These are phyloP conservation scores for Pichiaceae sp. DNA, from an alignment of 1,139 yeast genomes.

Conservation along the genomic window DNA sequence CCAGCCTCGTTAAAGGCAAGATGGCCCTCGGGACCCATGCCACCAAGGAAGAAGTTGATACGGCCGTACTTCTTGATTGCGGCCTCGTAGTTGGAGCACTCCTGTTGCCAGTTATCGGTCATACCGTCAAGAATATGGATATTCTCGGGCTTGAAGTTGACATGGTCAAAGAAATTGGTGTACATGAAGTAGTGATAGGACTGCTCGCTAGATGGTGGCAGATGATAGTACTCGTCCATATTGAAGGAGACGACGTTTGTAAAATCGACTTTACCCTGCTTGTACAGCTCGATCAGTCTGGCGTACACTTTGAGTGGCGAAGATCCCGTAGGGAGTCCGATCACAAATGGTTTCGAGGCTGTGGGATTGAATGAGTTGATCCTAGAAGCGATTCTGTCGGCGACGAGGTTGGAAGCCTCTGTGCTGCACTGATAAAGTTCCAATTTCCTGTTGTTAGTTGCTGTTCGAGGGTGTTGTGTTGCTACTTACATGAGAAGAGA, in stretches of 20 bases:
- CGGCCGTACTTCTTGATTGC: constrained; percentile 43
- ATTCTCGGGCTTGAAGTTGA: constrained; percentile 47
- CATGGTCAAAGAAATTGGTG: constrained; percentile 49
- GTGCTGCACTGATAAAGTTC: constrained; percentile 11
- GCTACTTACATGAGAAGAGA: too few species aligned
- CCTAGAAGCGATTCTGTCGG: constrained; percentile 36
- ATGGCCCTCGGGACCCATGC: constrained; percentile 60
- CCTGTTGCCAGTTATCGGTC: constrained; percentile 36
- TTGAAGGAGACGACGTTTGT: constrained; percentile 52
- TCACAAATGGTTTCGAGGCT: constrained; percentile 40
- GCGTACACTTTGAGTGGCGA: constrained; percentile 55
- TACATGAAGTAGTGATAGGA: constrained; percentile 57
- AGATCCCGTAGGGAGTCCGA: constrained; percentile 61
- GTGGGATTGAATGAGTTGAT: constrained; percentile 44
- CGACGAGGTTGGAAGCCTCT: constrained; percentile 44
- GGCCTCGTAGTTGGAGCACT: constrained; percentile 43
- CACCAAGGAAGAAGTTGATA: constrained; percentile 52
- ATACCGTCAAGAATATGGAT: constrained; percentile 51
- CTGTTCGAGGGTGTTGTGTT: too few species aligned
- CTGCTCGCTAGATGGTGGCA: constrained; percentile 41
- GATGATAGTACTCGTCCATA: constrained; percentile 54
- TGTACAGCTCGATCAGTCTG: constrained; percentile 38
- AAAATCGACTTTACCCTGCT: constrained; percentile 38
- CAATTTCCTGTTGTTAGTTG: constrained; percentile 2
- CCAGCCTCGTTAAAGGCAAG: constrained; percentile 60